Base-by-base conservation (phyloP, 345 rosid genomes). In the Gossypium sturtianum region DNA sequence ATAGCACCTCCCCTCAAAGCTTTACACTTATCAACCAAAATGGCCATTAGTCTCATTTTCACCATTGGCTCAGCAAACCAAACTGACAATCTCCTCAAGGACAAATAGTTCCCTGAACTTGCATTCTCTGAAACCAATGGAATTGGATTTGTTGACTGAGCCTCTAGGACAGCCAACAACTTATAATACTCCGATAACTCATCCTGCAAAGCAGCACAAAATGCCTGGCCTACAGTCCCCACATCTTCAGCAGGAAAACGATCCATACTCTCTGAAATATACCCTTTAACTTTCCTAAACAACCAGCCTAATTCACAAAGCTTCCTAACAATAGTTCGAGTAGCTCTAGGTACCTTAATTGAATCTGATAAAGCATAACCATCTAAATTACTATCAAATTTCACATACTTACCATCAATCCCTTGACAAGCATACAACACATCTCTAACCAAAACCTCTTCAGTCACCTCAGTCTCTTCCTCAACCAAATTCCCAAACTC, bases 21-120 rank as follows among this genome's bases (percentile, higher is more conserved):
- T 85, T 86, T 84, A 77, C 99, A 95, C 57, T 93, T 93, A 78
- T 93, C 97, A 74, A 91, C 98, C 90, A 95, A 82, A 80, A 93
- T 90, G 79, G 93, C 99, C 99, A 95, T 95, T 66, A 95, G 80
- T 81, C 99, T 88, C 99, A 95, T 95, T 84, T 95, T 95, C 85
- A 91, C 93, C 82, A 84, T 85, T 9, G 98, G 97, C 85, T 95
- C 99, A 0, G 89, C 90, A 59, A 95, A 88, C 99, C 99, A 95
- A 48, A 93, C 97, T 0, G 90, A 87, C 79, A 95, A 84, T 71
- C 98, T 91, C 88, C 97, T 93, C 83, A 95, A 77, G 0, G 97
- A 89, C 47, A 95, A 83, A 83, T 95, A 95, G 83, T 87, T 93
- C 10, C 79, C 82, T 0, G 93, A 88, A 63, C 82, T 80, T 9